These are phyloP conservation scores for Backusella mclennaniae DNA, from an alignment of 192 early-diverging fungal genomes.

Conservation along the genomic window DNA sequence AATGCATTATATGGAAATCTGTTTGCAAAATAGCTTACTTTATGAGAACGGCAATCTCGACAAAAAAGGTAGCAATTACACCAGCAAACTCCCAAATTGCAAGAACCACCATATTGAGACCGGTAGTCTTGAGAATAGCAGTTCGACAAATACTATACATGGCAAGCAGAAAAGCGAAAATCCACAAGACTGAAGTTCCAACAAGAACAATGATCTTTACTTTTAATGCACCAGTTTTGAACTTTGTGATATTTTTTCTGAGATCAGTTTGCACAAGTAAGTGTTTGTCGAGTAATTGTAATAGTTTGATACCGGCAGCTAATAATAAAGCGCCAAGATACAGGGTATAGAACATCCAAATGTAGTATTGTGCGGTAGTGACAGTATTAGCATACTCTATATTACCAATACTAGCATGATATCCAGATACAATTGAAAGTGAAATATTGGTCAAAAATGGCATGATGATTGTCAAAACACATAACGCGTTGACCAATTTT, in stretches of 20 bases:
- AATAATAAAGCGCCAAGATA: not conserved
- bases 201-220: not conserved
- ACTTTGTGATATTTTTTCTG: not conserved
- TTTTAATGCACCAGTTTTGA: constrained; percentile 6
- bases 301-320: not conserved
- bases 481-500: not conserved
- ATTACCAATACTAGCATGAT: not conserved
- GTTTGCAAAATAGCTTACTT: not conserved
- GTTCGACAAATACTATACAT: not conserved
- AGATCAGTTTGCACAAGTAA: not conserved
- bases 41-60: not conserved
- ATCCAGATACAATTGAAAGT: not conserved
- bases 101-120: not conserved
- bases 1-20: not conserved
- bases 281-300: not conserved
- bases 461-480: not conserved
- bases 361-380: not conserved
- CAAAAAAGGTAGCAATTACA: not conserved
- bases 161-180: not conserved
- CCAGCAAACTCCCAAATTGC: not conserved
- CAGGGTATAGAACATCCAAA: not conserved
- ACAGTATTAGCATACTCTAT: not conserved
- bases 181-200: not conserved
- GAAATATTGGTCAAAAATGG: not conserved
- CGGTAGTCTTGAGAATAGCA: not conserved